Percentiles rank a stretch among this genome's conserved stretches.
Evolutionary conservation across 305 asterid genomes (phyloP).

Genomic region (Andrographis paniculata): DNA sequence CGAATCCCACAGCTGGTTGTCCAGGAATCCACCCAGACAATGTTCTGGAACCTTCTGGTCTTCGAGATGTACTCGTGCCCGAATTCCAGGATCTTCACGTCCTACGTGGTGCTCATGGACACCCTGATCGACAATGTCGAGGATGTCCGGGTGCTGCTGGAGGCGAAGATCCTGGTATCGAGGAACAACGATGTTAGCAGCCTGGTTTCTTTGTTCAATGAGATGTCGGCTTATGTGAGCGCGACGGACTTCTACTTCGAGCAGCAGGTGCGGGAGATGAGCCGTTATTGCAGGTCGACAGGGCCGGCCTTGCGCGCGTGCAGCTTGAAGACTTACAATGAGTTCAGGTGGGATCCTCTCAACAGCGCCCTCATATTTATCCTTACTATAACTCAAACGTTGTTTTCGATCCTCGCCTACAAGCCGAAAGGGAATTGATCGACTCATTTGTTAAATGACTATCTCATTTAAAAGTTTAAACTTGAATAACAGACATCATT

Average conservation of each 20-base stretch:
- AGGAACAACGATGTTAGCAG: conserved; percentile 2
- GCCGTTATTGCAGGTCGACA: not conserved
- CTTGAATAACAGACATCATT: too few relatives aligned
- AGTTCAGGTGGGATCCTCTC: conserved; percentile 15
- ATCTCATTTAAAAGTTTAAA: too few relatives aligned
- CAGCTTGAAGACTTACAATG: conserved; percentile 4
- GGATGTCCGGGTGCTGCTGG: conserved; percentile 14
- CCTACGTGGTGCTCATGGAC: conserved; percentile 16
- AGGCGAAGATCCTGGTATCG: conserved; percentile 8
- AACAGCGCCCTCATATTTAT: conserved; percentile 13
- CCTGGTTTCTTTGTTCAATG: conserved; percentile 8
- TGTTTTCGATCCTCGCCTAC: conserved; percentile 12
- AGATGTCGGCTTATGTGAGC: conserved; percentile 7
- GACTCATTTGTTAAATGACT: too few relatives aligned
- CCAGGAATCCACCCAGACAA: conserved; percentile 2
- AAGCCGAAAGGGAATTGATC: conserved; percentile 7
- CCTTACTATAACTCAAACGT: conserved; percentile 15
- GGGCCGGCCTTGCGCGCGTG: not conserved
- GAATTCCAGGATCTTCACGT: not conserved
- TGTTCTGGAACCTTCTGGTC: conserved; percentile 19
- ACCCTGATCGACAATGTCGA: conserved; percentile 9
- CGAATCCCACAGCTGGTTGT: conserved; percentile 9
- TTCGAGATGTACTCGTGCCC: conserved; percentile 13
- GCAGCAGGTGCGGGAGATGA: not conserved
- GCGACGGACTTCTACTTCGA: conserved; percentile 5